These are phyloP conservation scores for Aurantiochytrium sp. DNA, from an alignment of 108 stramenopile species.

Conservation along the genomic window DNA sequence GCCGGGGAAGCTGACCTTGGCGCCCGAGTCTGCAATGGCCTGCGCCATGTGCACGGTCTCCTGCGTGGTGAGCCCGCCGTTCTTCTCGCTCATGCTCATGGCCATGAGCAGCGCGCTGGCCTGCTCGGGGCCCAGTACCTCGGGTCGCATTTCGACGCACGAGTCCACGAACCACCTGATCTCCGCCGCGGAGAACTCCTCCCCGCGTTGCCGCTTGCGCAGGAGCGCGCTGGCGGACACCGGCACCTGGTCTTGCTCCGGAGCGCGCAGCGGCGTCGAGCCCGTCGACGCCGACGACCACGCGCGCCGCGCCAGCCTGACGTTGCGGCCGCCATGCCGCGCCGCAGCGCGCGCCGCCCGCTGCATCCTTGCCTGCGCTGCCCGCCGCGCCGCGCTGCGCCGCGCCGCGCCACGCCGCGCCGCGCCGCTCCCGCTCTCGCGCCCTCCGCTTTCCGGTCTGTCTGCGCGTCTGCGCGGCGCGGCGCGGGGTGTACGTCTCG, in stretches of 20 bases:
- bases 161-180: neutral
- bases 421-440: too few relatives aligned
- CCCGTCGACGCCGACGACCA: too few relatives aligned
- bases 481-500: too few relatives aligned
- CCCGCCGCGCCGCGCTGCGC: too few relatives aligned
- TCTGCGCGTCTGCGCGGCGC: too few relatives aligned
- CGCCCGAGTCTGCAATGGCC: conserved; percentile 1
- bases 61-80: neutral
- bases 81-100: neutral
- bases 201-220: neutral
- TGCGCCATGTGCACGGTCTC: neutral
- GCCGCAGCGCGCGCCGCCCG: too few relatives aligned
- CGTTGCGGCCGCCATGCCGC: too few relatives aligned
- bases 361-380: too few relatives aligned
- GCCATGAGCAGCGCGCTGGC: neutral
- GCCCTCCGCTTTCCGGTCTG: too few relatives aligned
- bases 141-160: neutral
- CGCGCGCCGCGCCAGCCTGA: too few relatives aligned
- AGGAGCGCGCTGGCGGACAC: neutral
- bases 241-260: neutral
- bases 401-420: too few relatives aligned
- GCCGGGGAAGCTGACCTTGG: neutral
- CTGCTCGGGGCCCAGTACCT: neutral
- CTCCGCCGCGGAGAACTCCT: neutral
- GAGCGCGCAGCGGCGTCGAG: too few relatives aligned